Evolutionary conservation across 805 yeast species (phyloP).

Genomic region (Starmerella gropengiesseri): DNA sequence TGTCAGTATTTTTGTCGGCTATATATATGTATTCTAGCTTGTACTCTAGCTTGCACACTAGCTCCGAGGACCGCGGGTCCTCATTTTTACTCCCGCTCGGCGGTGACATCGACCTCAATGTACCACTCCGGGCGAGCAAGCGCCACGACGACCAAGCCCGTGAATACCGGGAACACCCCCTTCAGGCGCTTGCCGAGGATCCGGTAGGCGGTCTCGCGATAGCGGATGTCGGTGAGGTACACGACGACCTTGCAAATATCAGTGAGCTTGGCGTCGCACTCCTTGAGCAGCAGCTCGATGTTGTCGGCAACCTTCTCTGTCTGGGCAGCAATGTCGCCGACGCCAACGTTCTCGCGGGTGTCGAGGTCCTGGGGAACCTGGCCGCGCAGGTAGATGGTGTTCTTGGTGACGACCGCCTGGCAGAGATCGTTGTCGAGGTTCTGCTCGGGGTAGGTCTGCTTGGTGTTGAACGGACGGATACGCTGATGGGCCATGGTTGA

Average conservation of each 20-base stretch:
- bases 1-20: not conserved
- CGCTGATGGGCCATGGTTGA: constrained; percentile 17
- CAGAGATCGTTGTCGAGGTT: constrained; percentile 20
- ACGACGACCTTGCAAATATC: constrained; percentile 22
- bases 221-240: constrained; percentile 19
- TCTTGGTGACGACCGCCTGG: constrained; percentile 21
- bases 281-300: constrained; percentile 17
- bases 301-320: constrained; percentile 22
- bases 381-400: constrained; percentile 21
- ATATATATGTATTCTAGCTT: not conserved
- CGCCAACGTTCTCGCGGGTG: constrained; percentile 21
- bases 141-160: constrained; percentile 21
- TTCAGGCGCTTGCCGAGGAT: constrained; percentile 18
- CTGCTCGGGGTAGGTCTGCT: constrained; percentile 21
- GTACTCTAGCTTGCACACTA: too few relatives aligned
- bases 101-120: constrained; percentile 22
- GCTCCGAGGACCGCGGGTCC: too few relatives aligned
- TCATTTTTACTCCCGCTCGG: constrained; percentile 14
- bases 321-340: constrained; percentile 20
- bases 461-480: constrained; percentile 20
- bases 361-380: constrained; percentile 22
- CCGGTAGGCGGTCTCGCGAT: constrained; percentile 20
- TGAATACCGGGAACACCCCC: constrained; percentile 22
- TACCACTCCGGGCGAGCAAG: constrained; percentile 22
- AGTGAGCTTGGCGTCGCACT: constrained; percentile 17